Evolutionary conservation across 1,284 basidiomycete species (phyloP), one percentile per base, ranked within the genome.

Genomic region (Testicularia cyperi): DNA sequence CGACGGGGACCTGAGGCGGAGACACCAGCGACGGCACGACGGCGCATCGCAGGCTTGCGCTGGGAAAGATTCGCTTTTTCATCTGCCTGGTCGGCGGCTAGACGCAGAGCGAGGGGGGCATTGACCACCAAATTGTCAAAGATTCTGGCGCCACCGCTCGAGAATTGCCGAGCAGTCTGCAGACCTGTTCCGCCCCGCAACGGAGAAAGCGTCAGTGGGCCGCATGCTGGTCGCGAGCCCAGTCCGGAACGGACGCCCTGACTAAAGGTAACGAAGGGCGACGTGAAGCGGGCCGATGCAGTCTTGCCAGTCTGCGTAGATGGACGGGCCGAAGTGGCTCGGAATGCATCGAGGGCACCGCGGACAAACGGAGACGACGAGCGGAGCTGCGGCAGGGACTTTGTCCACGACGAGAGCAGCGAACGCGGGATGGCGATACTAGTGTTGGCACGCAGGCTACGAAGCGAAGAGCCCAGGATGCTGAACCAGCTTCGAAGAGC

Each of bases 81-180:
- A n/a, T 61, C 43, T 15, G 49, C 18, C 35, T 65, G 47, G 14
- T 51, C 48, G 2, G 37, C 52, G 0, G 38, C 45, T 18, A 62
- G 25, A n/a, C 63, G 37, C 19, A 65, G 14, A 3, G 57, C 63
- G 1, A 65, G 41, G 18, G 63, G 63, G 14, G 63, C 51, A n/a
- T 65, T 47, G 8, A 54, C 54, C 16, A 65, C 38, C 10, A 65
- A 35, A 16, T 56, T 45, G 19, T 61, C 63, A 31, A 62, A 56
- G 22, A 54, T 44, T 22, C 53, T 35, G 14, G 51, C 52, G 10
- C 62, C 44, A 16, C 49, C 48, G 14, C 23, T 34, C 1, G 52
- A 56, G 29, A 65, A 65, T 10, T 62, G 48, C 13, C 63, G 19
- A 6, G 57, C 38, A 0, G 34, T 35, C 18, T 65, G 57, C 21